Conservation (phyloP, 257 asterid species). For the Petrea volubilis region DNA sequence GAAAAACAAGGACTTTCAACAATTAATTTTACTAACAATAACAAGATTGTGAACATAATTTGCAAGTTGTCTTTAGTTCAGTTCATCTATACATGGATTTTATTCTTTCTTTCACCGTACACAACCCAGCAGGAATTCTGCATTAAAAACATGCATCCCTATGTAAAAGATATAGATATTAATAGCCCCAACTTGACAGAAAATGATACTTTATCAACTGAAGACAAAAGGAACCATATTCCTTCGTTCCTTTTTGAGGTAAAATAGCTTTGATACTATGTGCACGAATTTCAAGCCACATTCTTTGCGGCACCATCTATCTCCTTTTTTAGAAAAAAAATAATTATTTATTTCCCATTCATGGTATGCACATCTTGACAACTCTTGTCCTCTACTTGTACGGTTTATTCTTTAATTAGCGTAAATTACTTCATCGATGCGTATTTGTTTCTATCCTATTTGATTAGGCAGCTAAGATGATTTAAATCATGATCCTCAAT, state of each 20-base stretch:
- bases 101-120: slow-evolving; percentile 2
- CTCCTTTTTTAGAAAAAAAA: no score
- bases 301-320: neutral
- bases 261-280: neutral
- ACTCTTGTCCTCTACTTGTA: neutral
- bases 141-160: neutral
- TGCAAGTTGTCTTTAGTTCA: neutral
- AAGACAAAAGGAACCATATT: neutral
- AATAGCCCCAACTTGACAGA: neutral
- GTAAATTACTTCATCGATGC: neutral
- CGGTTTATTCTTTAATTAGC: neutral
- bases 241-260: neutral
- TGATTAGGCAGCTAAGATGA: neutral
- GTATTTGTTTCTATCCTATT: neutral
- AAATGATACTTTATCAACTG: neutral
- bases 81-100: neutral
- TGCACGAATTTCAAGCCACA: neutral
- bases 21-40: neutral
- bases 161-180: neutral
- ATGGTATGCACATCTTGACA: neutral
- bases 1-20: neutral
- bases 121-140: neutral
- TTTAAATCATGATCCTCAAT: neutral
- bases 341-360: neutral
- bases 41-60: neutral